Evolutionary conservation across 805 yeast species (phyloP).

Genomic region (Kodamaea lidongshanica): DNA sequence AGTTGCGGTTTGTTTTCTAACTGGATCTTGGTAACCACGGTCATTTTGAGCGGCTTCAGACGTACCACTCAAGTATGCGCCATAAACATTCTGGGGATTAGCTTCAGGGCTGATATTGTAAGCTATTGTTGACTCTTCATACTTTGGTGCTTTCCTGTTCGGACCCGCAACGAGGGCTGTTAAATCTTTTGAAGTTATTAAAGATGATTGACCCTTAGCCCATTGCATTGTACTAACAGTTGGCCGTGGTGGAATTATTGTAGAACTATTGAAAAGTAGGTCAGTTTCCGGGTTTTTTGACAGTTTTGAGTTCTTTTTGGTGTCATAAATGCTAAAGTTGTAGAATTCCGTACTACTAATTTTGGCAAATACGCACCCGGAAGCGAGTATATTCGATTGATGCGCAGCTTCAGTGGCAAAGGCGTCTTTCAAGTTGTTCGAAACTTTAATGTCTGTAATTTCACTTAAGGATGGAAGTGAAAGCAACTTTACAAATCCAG

Average conservation of each 20-base stretch:
- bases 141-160: constrained; percentile 55
- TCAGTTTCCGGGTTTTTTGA: constrained; percentile 35
- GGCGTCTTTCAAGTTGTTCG: constrained; percentile 17
- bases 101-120: constrained; percentile 41
- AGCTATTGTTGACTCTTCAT: constrained; percentile 53
- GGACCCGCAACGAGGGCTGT: constrained; percentile 68
- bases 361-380: constrained; percentile 56
- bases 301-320: constrained; percentile 6
- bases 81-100: constrained; percentile 30
- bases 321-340: constrained; percentile 14
- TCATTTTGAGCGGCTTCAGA: constrained; percentile 9
- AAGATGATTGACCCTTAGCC: constrained; percentile 68
- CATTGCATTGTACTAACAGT: constrained; percentile 72
- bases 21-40: constrained; percentile 43
- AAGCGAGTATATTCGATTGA: constrained; percentile 32
- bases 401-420: constrained; percentile 18
- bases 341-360: constrained; percentile 43
- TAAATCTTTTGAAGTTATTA: constrained; percentile 57
- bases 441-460: constrained; percentile 38
- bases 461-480: constrained; percentile 63
- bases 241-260: constrained; percentile 74
- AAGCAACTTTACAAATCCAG: constrained; percentile 43
- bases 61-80: constrained; percentile 15
- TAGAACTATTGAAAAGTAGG: constrained; percentile 60
- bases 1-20: constrained; percentile 29